Evolutionary conservation across 2,329 filamentous ascomycete species (phyloP), one percentile per base, ranked within the genome.

Genomic region (Fusarium sp.): DNA sequence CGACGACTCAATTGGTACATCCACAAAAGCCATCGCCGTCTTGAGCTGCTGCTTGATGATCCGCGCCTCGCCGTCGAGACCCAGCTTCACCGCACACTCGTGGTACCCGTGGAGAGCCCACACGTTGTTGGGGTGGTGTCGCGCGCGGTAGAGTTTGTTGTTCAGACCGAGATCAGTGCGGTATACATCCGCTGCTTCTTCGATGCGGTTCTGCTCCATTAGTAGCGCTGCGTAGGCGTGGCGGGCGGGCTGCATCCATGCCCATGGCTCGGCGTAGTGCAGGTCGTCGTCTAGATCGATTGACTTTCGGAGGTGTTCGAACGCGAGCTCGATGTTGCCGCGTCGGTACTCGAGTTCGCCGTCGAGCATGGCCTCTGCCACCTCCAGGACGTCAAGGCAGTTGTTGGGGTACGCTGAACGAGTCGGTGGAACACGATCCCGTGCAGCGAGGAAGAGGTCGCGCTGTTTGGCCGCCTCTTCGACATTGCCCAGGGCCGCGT

Each of bases 101-200:
- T 91, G 84, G 63, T 88, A 90, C 0, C 91, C 91, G 71, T 91
- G 88, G 63, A 93, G 75, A 22, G 89, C 85, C 91, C 91, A 93
- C 0, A 93, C 86, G 66, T 93, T 93, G 49, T 89, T 89, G 7
- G 86, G 88, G 76, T 93, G 91, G 64, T 87, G 86, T 32, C 86
- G 78, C 1, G 88, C 85, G 24, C 90, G 82, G 2, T 89, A 88
- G 7, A 92, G 76, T 4, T 83, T 86, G 37, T 82, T 79, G 60
- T 85, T 82, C 8, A 89, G 73, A 0, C 89, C 89, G 13, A 91
- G 76, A 65, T 91, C 88, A 0, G 86, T 87, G 9, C 79, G 79
- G 65, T 90, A 91, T 1, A 87, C 83, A 1, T 76, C 81, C 0
- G 81, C 79, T 0, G 89, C 87, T 51, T 89, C 80, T 30, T 84